Percentiles rank a stretch among this genome's conserved stretches.
Conservation (phyloP, 228 moss, liverwort and hornwort genomes). For the Sphagnum magellanicum region DNA sequence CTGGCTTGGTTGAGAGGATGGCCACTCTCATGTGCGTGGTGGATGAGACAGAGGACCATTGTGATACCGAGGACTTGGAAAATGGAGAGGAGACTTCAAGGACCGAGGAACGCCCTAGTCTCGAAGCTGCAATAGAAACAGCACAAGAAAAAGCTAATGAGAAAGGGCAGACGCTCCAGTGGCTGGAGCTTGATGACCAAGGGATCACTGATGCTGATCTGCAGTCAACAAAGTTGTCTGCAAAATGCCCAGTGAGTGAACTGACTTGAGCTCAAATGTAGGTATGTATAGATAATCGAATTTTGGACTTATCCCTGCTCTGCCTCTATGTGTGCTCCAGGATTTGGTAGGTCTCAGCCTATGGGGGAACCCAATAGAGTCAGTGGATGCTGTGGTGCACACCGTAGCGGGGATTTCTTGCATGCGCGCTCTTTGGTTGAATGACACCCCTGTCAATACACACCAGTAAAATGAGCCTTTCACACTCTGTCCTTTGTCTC, state of each 20-base stretch:
- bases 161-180: constrained; percentile 38
- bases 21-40: constrained; percentile 75
- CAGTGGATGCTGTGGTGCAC: constrained; percentile 55
- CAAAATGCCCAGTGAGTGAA: constrained; percentile 51
- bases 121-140: constrained; percentile 28
- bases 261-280: background rate
- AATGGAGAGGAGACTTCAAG: constrained; percentile 6
- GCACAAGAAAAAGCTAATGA: constrained; percentile 46
- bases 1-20: constrained; percentile 80
- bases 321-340: constrained; percentile 30
- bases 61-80: constrained; percentile 13
- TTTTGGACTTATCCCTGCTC: background rate
- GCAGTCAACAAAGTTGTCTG: constrained; percentile 28
- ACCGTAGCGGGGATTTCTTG: constrained; percentile 39
- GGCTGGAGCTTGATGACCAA: constrained; percentile 91
- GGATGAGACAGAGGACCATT: constrained; percentile 19
- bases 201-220: constrained; percentile 52
- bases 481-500: too few species aligned
- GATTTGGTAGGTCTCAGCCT: constrained; percentile 83
- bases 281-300: background rate
- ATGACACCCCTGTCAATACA: constrained; percentile 60
- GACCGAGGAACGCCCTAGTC: constrained; percentile 16
- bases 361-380: constrained; percentile 81
- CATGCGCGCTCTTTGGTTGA: constrained; percentile 86
- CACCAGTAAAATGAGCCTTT: constrained; percentile 25